Conservation (phyloP, 2,329 filamentous ascomycete species). For the Cladophialophora immunda region DNA sequence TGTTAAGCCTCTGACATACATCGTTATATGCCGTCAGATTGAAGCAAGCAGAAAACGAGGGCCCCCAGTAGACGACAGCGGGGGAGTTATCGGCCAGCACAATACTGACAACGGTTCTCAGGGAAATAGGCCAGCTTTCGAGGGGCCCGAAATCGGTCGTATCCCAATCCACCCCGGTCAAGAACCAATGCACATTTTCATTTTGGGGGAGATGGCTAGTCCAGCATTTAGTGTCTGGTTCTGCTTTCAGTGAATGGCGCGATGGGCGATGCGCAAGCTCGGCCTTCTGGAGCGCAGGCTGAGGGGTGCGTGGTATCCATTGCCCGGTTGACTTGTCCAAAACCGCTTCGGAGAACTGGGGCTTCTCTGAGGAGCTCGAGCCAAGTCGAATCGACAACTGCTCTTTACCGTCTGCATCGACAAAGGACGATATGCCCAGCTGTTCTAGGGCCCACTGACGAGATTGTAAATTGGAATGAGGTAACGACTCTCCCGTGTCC, state of each 20-base stretch:
- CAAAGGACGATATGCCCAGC: constrained; percentile 22
- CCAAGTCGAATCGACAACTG: constrained; percentile 26
- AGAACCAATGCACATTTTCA: constrained; percentile 44
- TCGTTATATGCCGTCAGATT: constrained; percentile 27
- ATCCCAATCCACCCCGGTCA: constrained; percentile 59
- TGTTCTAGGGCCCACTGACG: constrained; percentile 19
- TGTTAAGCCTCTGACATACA: constrained; percentile 15
- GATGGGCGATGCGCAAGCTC: not conserved
- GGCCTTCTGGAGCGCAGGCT: not conserved
- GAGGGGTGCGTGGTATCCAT: constrained; percentile 4
- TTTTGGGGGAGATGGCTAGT: constrained; percentile 37
- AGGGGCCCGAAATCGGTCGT: constrained; percentile 59
- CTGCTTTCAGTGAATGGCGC: not conserved
- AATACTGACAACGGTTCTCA: constrained; percentile 58
- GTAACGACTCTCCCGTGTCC: constrained; percentile 3
- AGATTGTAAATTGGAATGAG: not conserved
- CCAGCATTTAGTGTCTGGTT: constrained; percentile 25
- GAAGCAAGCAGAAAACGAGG: constrained; percentile 28
- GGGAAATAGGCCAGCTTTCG: constrained; percentile 56
- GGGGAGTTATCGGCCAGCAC: constrained; percentile 56
- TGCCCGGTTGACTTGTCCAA: constrained; percentile 19
- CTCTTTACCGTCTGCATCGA: constrained; percentile 23
- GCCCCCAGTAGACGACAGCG: constrained; percentile 51
- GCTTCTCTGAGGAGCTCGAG: not conserved
- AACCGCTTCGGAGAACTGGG: constrained; percentile 1